A percentile compares a stretch with the other conserved stretches of the same genome.
Conservation (phyloP, 768 basidiomycete genomes). For the Russula olivacea region DNA sequence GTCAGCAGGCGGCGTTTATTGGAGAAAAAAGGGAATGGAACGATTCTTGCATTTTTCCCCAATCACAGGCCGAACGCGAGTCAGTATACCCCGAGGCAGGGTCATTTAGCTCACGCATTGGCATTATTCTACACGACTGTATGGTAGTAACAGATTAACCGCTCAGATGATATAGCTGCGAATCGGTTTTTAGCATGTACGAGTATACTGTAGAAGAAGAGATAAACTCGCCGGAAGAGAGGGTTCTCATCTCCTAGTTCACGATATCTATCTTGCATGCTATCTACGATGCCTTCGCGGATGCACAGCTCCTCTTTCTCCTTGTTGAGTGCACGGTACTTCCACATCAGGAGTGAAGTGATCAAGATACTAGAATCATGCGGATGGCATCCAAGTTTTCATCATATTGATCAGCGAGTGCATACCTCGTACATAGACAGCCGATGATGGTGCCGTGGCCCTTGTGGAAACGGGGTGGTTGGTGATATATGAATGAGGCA, state of each 20-base stretch:
- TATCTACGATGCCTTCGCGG: conserved; percentile 39
- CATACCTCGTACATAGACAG: conserved; percentile 28
- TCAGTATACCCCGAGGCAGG: no score
- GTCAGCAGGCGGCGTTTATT: neutral
- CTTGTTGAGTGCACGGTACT: conserved; percentile 46
- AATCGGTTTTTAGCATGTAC: neutral
- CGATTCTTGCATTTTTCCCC: no score
- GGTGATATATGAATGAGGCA: conserved; percentile 39
- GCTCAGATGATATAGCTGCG: conserved; percentile 20
- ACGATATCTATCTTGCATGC: conserved; percentile 37
- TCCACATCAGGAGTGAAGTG: conserved; percentile 42
- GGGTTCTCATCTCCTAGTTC: conserved; percentile 51
- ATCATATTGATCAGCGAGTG: neutral
- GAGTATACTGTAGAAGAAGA: neutral
- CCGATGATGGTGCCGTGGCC: conserved; percentile 39
- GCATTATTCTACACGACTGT: no score
- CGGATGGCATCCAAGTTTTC: neutral
- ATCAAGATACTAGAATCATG: conserved; percentile 35
- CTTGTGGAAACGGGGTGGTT: conserved; percentile 35
- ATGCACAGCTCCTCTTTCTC: conserved; percentile 42
- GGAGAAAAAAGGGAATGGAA: no score
- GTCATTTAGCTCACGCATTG: no score
- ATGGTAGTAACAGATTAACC: no score
- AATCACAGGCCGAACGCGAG: no score
- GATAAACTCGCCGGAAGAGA: conserved; percentile 41